phyloP scores from a whole-genome alignment of 2,329 filamentous ascomycete species.

The Pleomassaria siparia region DNA sequence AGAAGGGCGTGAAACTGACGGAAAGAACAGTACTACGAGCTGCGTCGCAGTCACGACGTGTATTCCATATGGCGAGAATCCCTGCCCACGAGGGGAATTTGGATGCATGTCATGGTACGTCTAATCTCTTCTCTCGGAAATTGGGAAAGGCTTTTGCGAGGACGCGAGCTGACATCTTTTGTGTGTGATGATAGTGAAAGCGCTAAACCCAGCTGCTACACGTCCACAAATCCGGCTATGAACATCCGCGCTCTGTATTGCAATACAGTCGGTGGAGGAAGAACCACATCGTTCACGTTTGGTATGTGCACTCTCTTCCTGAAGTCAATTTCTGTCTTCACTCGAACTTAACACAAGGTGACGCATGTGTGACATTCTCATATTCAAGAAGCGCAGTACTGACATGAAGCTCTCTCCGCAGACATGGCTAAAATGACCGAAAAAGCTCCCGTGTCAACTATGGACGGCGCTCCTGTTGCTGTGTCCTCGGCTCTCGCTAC shows the following conservation, averaged over 20 bases:
- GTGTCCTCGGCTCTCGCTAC: too few species aligned
- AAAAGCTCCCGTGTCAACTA: too few species aligned
- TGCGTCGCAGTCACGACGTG: not conserved
- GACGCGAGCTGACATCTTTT: not conserved
- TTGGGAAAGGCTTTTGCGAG: not conserved
- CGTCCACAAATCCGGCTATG: not conserved
- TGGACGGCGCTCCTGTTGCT: too few species aligned
- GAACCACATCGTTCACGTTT: not conserved
- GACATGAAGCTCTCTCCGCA: too few species aligned
- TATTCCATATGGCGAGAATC: not conserved
- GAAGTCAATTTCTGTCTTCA: too few species aligned
- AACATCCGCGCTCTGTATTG: not conserved
- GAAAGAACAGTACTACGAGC: not conserved
- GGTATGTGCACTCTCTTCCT: too few species aligned
- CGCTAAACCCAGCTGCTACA: not conserved
- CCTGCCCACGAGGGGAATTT: not conserved
- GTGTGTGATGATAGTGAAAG: not conserved
- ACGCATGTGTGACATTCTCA: too few species aligned
- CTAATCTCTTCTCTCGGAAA: not conserved
- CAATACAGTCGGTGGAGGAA: not conserved
- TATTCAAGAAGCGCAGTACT: too few species aligned
- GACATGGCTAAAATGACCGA: not conserved
- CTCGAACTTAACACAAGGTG: too few species aligned
- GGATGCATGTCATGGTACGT: not conserved
- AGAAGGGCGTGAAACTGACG: not conserved